Conservation (phyloP, 306 rosid genomes). For the Acmispon strigosus region DNA sequence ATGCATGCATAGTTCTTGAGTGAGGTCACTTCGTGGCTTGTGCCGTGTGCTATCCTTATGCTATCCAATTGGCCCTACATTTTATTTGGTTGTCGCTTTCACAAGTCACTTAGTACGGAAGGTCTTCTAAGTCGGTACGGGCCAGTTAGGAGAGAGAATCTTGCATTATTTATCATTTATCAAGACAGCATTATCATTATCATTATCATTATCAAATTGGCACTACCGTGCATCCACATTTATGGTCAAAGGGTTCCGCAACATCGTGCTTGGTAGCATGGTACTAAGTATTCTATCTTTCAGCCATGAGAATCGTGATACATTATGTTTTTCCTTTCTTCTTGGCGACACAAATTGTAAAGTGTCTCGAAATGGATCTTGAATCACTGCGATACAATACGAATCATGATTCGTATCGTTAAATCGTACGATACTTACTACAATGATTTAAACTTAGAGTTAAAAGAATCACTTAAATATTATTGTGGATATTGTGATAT, state of each 20-base stretch:
- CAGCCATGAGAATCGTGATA: too few relatives aligned
- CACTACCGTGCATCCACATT: neutral
- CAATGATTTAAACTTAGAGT: too few relatives aligned
- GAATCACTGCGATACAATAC: too few relatives aligned
- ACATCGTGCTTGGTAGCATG: neutral
- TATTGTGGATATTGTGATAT: too few relatives aligned
- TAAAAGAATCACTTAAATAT: too few relatives aligned
- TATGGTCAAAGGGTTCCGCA: slow-evolving; percentile 15
- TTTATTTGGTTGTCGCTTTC: slow-evolving; percentile 27
- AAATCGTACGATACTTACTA: too few relatives aligned
- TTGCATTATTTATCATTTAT: too few relatives aligned
- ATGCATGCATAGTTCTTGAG: slow-evolving; percentile 31
- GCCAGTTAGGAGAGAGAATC: slow-evolving; percentile 35
- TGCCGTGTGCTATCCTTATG: neutral
- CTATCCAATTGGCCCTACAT: slow-evolving; percentile 25
- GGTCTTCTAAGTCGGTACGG: slow-evolving; percentile 44
- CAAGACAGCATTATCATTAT: neutral
- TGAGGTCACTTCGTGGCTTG: slow-evolving; percentile 11
- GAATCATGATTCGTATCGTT: too few relatives aligned
- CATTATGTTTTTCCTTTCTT: too few relatives aligned
- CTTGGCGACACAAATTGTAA: too few relatives aligned
- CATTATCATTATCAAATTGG: neutral
- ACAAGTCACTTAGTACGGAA: slow-evolving; percentile 47
- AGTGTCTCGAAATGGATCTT: too few relatives aligned
- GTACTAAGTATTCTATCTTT: too few relatives aligned